Evolutionary conservation across 345 rosid species (phyloP), one percentile per base, ranked within the genome.

Genomic region (Jatropha curcas): DNA sequence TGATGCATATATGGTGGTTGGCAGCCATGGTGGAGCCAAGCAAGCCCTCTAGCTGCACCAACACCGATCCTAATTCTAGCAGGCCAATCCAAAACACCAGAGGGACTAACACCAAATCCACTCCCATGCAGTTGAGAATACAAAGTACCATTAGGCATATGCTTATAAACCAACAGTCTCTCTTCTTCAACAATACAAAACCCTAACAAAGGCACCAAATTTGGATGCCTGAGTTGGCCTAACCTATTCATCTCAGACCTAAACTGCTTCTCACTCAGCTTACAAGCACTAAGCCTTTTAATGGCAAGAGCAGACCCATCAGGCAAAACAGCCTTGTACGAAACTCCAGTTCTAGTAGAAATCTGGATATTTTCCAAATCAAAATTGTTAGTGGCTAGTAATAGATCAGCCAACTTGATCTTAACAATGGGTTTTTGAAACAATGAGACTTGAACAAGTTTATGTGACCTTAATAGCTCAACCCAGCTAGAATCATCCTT

Each of bases 21-120:
- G 66, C 84, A 89, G 10, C 97, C 97, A 60, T 92, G 97, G 79
- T 94, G 98, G 25, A 94, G 92, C 98, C 98, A 94, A 71, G 97
- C 92, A 1, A 94, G 87, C 46, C 97, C 97, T 7, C 90, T 84
- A n/a, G 95, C 93, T 8, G 90, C 91, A 68, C 95, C 95, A 64
- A 90, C 81, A 74, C 93, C 90, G 37, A 94, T 84, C 82, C 81
- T 83, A 63, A 92, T 82, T 75, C 98, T 85, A 28, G 88, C 84
- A 0, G 79, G 84, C 97, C 98, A 94, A 77, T 92, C 97, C 45
- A 94, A 65, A 19, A 68, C 58, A 30, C 39, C 28, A 20, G 70
- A 81, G 45, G 37, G 71, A 2, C 62, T 20, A 20, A 67, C 17
- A 17, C 70, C 43, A 11, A 67, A 50, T 30, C 70, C 80, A 67